phyloP scores from a whole-genome alignment of 2,329 filamentous ascomycete genomes.

The Ophiostoma tasmaniense region DNA sequence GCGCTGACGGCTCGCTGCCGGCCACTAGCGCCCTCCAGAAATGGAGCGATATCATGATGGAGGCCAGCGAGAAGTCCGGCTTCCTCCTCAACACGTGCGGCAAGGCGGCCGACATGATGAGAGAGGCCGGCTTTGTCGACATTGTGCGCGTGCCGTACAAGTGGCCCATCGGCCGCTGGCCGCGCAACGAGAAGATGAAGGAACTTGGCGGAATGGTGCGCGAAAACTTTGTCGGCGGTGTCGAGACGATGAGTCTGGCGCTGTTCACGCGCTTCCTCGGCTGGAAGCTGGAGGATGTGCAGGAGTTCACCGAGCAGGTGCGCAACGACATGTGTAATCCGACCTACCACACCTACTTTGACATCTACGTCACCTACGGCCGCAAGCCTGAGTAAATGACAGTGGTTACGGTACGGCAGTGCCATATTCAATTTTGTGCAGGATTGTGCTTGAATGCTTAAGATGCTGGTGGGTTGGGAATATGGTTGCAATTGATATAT shows the following conservation, averaged over 20 bases:
- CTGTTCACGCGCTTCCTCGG: conserved; percentile 31
- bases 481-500: background rate
- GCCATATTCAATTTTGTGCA: background rate
- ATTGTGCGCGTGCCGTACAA: conserved; percentile 27
- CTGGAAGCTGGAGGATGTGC: conserved; percentile 28
- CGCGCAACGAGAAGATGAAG: conserved; percentile 29
- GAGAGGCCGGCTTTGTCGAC: conserved; percentile 30
- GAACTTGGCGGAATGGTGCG: conserved; percentile 29
- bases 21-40: conserved; percentile 22
- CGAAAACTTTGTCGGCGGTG: conserved; percentile 27
- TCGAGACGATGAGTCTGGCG: conserved; percentile 30
- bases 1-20: conserved; percentile 26
- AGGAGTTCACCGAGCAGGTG: conserved; percentile 24
- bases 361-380: conserved; percentile 25
- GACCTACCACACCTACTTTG: conserved; percentile 26
- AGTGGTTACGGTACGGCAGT: background rate
- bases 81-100: conserved; percentile 25
- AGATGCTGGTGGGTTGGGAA: background rate
- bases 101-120: conserved; percentile 25
- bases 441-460: too few species aligned
- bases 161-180: conserved; percentile 34
- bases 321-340: conserved; percentile 25
- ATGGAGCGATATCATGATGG: conserved; percentile 27
- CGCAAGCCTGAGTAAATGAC: conserved; percentile 22
- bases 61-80: conserved; percentile 25